Evolutionary conservation across 345 rosid species (phyloP), one percentile per base, ranked within the genome.

Genomic region (Hevea brasiliensis): DNA sequence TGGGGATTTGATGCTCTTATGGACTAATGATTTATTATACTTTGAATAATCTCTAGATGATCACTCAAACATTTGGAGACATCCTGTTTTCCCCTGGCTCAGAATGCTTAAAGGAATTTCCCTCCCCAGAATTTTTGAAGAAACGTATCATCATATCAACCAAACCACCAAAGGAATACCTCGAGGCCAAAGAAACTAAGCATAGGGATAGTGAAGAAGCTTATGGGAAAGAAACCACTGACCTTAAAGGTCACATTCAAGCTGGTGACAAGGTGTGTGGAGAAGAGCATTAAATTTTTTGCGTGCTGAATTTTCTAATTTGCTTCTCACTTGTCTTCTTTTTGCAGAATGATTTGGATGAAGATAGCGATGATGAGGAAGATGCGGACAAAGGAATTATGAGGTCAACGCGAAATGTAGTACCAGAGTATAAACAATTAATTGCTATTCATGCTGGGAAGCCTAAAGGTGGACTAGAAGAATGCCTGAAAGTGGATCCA

Each of bases 161-260:
- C 15, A 95, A 95, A 74, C 99, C 97, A 57, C 99, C 97, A 23
- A 95, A 88, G 73, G 97, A 95, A 75, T 91, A 89, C 83, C 91
- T 84, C 27, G 81, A 86, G 78, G 81, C 85, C 29, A 83, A 82
- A 79, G 82, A 78, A 10, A 59, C 7, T 12, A 77, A 82, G 68
- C 88, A 81, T 61, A 81, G 79, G 58, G 88, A 82, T 53, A 80
- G 76, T 44, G 82, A 32, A 74, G 89, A 83, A 81, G 86, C 85
- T 73, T 88, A 90, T 90, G 90, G 89, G 11, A 86, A 73, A 85
- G 95, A 88, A 77, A 79, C 89, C 71, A 85, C 87, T 7, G 74
- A 81, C 29, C 79, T 88, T 65, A 72, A 81, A 70, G 71, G 71
- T 67, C 67, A 65, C 26, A 23, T 13, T 65, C 37, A 32, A 51